Conservation (phyloP, 1,139 yeast genomes). For the Insectozyma bohioensis region DNA sequence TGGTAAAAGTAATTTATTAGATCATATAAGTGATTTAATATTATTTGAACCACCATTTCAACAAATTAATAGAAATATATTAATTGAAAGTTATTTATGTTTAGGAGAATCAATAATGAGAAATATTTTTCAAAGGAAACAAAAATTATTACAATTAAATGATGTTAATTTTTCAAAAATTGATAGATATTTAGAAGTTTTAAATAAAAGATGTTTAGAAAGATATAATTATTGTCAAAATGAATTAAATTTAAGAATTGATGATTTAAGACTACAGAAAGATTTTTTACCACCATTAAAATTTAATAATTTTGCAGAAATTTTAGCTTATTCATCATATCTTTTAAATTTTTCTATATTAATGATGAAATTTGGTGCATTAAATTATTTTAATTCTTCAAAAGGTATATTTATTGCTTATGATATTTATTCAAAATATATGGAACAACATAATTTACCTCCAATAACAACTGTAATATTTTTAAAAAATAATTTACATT, state of each 20-base stretch:
- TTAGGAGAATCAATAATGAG: conserved; percentile 21
- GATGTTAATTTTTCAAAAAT: neutral
- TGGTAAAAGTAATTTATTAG: conserved; percentile 15
- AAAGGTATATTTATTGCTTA: conserved; percentile 15
- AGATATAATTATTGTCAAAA: conserved; percentile 17
- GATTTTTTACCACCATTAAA: conserved; percentile 4
- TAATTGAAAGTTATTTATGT: conserved; percentile 15
- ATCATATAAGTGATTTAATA: conserved; percentile 13
- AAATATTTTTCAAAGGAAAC: conserved; percentile 14
- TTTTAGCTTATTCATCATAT: conserved; percentile 19
- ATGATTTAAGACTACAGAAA: conserved; percentile 8
- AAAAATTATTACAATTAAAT: conserved; percentile 2
- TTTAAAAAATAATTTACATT: conserved; percentile 15
- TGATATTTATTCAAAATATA: conserved; percentile 15
- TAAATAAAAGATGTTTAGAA: conserved; percentile 19
- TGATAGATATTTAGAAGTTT: conserved; percentile 8
- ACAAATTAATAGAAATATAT: conserved; percentile 1
- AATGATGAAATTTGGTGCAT: conserved; percentile 23
- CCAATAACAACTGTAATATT: conserved; percentile 11
- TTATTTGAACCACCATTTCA: neutral
- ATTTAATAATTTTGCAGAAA: conserved; percentile 16
- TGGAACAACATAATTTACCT: conserved; percentile 5
- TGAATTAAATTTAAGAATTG: conserved; percentile 9
- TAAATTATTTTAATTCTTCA: conserved; percentile 20
- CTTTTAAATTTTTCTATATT: conserved; percentile 19